These are phyloP conservation scores for Alisma plantagoaquatica DNA, from an alignment of 106 monocot species.

Conservation along the genomic window DNA sequence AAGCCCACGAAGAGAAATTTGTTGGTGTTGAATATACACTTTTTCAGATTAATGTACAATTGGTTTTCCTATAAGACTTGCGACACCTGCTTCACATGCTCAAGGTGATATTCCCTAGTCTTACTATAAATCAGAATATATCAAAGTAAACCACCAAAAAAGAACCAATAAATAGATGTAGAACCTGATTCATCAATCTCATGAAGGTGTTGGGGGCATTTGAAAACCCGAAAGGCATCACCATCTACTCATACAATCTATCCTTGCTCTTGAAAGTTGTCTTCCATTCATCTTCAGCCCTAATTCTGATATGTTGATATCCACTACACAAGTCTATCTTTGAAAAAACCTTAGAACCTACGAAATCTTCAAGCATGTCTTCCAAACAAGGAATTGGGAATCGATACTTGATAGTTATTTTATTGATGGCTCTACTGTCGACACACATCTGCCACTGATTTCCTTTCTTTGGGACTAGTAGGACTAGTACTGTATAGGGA, in stretches of 20 bases:
- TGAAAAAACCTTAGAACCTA: background rate
- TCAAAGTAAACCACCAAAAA: no score
- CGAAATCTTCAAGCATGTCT: conserved; percentile 6
- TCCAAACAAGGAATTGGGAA: background rate
- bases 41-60: no score
- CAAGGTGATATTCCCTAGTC: background rate
- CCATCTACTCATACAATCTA: conserved; percentile 3
- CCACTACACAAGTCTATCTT: conserved; percentile 4
- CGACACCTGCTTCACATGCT: background rate
- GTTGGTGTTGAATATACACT: background rate
- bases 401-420: conserved; percentile 5
- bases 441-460: conserved; percentile 2
- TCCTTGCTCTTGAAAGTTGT: conserved; percentile 6
- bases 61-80: background rate
- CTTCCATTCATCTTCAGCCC: conserved; percentile 5
- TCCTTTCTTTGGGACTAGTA: conserved; percentile 2
- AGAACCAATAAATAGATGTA: no score
- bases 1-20: background rate
- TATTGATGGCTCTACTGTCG: conserved; percentile 1
- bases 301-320: background rate
- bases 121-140: no score
- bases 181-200: no score
- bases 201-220: no score
- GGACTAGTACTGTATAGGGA: background rate
- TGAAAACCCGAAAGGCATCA: conserved; percentile 1